These are phyloP conservation scores for Emericellopsis cladophorae DNA, from an alignment of 2,329 filamentous ascomycete species.

Conservation along the genomic window DNA sequence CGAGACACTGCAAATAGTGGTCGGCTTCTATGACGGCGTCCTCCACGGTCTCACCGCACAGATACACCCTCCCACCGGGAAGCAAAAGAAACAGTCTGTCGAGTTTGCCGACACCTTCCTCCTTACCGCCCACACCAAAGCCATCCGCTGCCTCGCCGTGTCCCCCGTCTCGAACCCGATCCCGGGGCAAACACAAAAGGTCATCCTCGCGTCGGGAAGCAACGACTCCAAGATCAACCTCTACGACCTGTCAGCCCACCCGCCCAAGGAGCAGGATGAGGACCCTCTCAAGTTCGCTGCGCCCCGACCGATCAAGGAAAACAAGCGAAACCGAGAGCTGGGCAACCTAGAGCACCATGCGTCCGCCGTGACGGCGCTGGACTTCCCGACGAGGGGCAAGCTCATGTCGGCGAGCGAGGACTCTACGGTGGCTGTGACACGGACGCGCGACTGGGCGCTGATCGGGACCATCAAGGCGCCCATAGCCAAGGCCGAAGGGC, in stretches of 20 bases:
- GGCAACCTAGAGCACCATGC: conserved; percentile 80
- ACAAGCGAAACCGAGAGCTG: conserved; percentile 75
- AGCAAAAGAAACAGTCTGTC: conserved; percentile 19
- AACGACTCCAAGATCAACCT: conserved; percentile 93
- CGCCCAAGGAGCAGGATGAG: conserved; percentile 41
- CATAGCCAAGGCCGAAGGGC: conserved; percentile 63
- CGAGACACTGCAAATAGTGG: conserved; percentile 73
- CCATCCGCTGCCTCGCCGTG: conserved; percentile 78
- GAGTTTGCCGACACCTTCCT: conserved; percentile 87
- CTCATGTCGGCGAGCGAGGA: conserved; percentile 82
- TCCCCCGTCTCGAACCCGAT: conserved; percentile 58
- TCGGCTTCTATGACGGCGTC: conserved; percentile 87
- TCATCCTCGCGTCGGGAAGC: conserved; percentile 81
- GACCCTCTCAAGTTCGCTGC: conserved; percentile 52
- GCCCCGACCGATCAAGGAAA: conserved; percentile 66
- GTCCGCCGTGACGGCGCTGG: conserved; percentile 65
- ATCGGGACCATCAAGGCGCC: conserved; percentile 84
- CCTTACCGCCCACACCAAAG: conserved; percentile 84
- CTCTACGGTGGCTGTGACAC: conserved; percentile 77
- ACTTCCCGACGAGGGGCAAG: conserved; percentile 78
- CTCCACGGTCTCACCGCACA: conserved; percentile 83
- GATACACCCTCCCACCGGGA: conserved; percentile 22
- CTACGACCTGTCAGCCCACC: conserved; percentile 71
- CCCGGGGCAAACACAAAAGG: conserved; percentile 58
- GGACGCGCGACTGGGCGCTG: conserved; percentile 80